phyloP scores from a whole-genome alignment of 805 yeast species.

The Candida xiaguanensis region DNA sequence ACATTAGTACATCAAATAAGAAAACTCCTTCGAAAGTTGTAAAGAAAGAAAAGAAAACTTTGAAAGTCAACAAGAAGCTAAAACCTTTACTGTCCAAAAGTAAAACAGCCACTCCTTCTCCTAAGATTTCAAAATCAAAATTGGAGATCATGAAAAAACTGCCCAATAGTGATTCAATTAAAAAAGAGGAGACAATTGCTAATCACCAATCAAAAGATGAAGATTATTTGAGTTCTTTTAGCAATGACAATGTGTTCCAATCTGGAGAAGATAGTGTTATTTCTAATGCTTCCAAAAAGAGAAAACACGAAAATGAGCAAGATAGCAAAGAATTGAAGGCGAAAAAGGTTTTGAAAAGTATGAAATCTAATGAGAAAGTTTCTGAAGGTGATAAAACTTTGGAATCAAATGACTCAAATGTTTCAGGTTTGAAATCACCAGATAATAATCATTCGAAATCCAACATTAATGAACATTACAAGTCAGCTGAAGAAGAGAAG shows the following conservation, averaged over 20 bases:
- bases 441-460: too few species aligned
- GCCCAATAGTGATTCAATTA: background rate
- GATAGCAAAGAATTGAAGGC: conserved; percentile 6
- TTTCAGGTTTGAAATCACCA: too few species aligned
- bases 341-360: background rate
- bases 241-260: conserved; percentile 35
- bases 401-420: too few species aligned
- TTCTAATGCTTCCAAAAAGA: conserved; percentile 8
- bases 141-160: background rate
- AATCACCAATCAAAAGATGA: background rate
- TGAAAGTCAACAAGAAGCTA: background rate
- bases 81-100: background rate
- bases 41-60: conserved; percentile 2
- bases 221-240: conserved; percentile 15
- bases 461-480: conserved; percentile 1
- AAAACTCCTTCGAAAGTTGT: background rate
- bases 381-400: too few species aligned
- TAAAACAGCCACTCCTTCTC: background rate
- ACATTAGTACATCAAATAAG: background rate
- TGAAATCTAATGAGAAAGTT: background rate
- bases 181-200: background rate
- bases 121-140: background rate
- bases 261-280: conserved; percentile 15
- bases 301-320: conserved; percentile 9
- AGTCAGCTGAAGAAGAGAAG: conserved; percentile 21